Evolutionary conservation across 2,329 filamentous ascomycete species (phyloP).

Genomic region (Cladorrhinum sp.): DNA sequence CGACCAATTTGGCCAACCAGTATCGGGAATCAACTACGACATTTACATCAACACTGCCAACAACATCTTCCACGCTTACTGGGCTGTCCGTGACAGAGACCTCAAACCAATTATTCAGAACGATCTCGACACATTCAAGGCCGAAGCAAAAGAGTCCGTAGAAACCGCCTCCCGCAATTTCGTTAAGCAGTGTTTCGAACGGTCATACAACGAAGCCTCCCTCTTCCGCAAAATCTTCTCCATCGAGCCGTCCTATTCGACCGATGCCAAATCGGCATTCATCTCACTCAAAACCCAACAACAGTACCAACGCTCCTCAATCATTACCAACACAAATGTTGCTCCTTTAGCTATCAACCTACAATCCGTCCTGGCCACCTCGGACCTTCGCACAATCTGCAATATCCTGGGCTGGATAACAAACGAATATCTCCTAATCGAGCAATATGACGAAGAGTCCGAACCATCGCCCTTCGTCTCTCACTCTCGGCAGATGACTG

Average conservation of each 20-base stretch:
- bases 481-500: slow-evolving; percentile 56
- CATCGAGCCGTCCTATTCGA: slow-evolving; percentile 53
- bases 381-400: slow-evolving; percentile 50
- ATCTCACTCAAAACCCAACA: slow-evolving; percentile 48
- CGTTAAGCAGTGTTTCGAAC: slow-evolving; percentile 59
- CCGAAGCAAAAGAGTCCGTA: slow-evolving; percentile 47
- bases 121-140: slow-evolving; percentile 53
- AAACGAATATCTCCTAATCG: slow-evolving; percentile 55
- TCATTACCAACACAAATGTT: slow-evolving; percentile 55
- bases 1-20: slow-evolving; percentile 48
- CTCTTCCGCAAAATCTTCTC: slow-evolving; percentile 56
- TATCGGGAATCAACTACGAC: slow-evolving; percentile 43
- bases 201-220: slow-evolving; percentile 52
- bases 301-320: slow-evolving; percentile 39
- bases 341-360: slow-evolving; percentile 49
- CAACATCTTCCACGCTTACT: slow-evolving; percentile 54
- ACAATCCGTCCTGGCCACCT: slow-evolving; percentile 47
- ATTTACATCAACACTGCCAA: slow-evolving; percentile 54
- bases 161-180: slow-evolving; percentile 57
- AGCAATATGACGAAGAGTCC: slow-evolving; percentile 50
- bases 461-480: slow-evolving; percentile 46
- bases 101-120: slow-evolving; percentile 51
- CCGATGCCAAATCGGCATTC: slow-evolving; percentile 49
- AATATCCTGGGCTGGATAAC: slow-evolving; percentile 57
- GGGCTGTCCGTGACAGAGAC: slow-evolving; percentile 52